These are phyloP conservation scores for Globisporangium barbulae DNA, from an alignment of 352 stramenopile genomes.

Conservation along the genomic window DNA sequence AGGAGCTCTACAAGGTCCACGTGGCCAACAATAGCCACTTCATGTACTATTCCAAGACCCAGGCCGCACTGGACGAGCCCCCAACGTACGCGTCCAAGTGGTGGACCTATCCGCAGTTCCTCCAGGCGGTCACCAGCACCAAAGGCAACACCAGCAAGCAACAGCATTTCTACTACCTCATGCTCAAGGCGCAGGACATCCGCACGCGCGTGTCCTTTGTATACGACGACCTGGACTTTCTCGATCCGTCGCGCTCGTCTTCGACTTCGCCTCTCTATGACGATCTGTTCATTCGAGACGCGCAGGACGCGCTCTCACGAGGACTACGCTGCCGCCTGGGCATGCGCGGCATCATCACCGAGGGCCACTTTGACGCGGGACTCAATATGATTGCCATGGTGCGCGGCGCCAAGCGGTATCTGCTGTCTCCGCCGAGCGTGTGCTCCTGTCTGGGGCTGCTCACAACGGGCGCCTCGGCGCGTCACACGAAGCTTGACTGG, in stretches of 20 bases:
- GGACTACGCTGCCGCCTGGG: slow-evolving; percentile 86
- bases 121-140: slow-evolving; percentile 26
- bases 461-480: slow-evolving; percentile 66
- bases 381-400: slow-evolving; percentile 94
- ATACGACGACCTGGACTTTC: slow-evolving; percentile 89
- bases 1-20: slow-evolving; percentile 56
- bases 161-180: slow-evolving; percentile 55
- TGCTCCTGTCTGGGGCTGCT: slow-evolving; percentile 81
- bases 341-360: slow-evolving; percentile 91
- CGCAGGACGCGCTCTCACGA: slow-evolving; percentile 23
- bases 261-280: slow-evolving; percentile 35
- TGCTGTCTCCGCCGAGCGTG: slow-evolving; percentile 88
- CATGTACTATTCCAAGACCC: slow-evolving; percentile 89
- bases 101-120: slow-evolving; percentile 66
- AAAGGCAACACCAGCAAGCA: slow-evolving; percentile 14
- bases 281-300: slow-evolving; percentile 53
- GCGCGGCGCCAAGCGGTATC: slow-evolving; percentile 89
- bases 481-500: slow-evolving; percentile 93
- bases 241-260: slow-evolving; percentile 74
- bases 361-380: slow-evolving; percentile 92
- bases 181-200: slow-evolving; percentile 57
- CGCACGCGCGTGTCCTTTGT: slow-evolving; percentile 39
- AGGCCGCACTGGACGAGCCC: slow-evolving; percentile 26
- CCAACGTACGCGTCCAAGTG: slow-evolving; percentile 45
- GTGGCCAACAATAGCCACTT: slow-evolving; percentile 90